These are phyloP conservation scores for Talaromyces liani DNA, from an alignment of 495 filamentous ascomycete genomes.

Conservation along the genomic window DNA sequence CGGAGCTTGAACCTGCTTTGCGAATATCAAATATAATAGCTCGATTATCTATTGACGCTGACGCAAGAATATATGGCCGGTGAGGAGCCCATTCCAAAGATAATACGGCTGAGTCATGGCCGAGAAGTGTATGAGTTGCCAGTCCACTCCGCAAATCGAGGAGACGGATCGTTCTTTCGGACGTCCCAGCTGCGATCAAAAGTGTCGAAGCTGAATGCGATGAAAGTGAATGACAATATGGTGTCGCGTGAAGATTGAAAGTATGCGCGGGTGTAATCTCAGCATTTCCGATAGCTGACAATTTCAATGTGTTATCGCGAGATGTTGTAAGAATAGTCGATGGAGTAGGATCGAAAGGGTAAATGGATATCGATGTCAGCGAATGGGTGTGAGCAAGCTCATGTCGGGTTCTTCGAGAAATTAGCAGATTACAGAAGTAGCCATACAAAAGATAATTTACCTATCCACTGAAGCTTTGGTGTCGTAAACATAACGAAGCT, in stretches of 20 bases:
- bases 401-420: constrained; percentile 20
- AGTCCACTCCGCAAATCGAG: constrained; percentile 76
- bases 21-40: constrained; percentile 83
- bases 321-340: constrained; percentile 74
- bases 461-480: constrained; percentile 40
- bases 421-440: neutral
- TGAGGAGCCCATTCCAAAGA: constrained; percentile 74
- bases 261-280: constrained; percentile 45
- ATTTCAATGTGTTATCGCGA: constrained; percentile 75
- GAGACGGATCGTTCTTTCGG: constrained; percentile 69
- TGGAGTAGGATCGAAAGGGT: constrained; percentile 69
- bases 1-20: constrained; percentile 48
- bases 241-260: constrained; percentile 63
- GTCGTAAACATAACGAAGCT: constrained; percentile 38
- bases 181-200: constrained; percentile 76
- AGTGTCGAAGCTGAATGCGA: constrained; percentile 61
- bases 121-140: constrained; percentile 66
- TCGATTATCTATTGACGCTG: constrained; percentile 67
- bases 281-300: constrained; percentile 58
- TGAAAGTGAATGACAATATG: constrained; percentile 70
- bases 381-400: constrained; percentile 60
- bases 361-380: constrained; percentile 79
- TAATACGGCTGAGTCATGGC: constrained; percentile 64
- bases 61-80: constrained; percentile 70
- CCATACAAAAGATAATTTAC: constrained; percentile 20